Base-by-base conservation (phyloP, 192 early-diverging fungal species). In the Spinellus fusiger region DNA sequence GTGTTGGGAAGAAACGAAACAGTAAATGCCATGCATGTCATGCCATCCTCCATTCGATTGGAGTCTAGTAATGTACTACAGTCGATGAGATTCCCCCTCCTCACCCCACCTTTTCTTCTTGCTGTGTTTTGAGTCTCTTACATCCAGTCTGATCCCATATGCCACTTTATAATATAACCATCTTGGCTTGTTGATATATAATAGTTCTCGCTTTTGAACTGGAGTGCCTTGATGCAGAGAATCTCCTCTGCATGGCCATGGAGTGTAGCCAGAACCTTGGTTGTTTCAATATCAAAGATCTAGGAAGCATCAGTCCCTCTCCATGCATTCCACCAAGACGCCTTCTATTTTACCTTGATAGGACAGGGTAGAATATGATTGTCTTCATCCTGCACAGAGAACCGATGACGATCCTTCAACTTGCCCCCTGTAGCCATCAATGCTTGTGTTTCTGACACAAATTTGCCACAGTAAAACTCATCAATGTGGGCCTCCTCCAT, bases 11-110 rank as follows among this genome's bases (percentile, higher is more conserved):
- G 74, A 73, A 98, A 98, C 15, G 90, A 88, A 18, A 93, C 87
- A 0, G 87, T 93, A 75, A 98, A 98, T 13, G 93, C 93, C 94
- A 98, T 98, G 71, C 93, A 95, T 3, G 92, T 96, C 22, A 91
- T 78, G n/a, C 91, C 93, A 57, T 96, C 93, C 16, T 73, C 77
- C 76, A 95, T 86, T 47, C 79, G 76, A n/a, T 68, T 84, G 29
- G 80, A 70, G 28, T 82, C 81, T 25, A 84, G 56, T 26, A 93
- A 71, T 55, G 81, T 79, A 13, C 82, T 84, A 64, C 37, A 12
- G 5, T 22, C 34, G 47, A 33, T 22, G 25, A 4, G 1, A 26
- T 48, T 46, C 4, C 26, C 13, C 9, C 1, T 27, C 3, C 9
- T 1, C 27, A n/a, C 12, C 49, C 3, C 29, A 5, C 10, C 29